Evolutionary conservation across 106 monocot genomes (phyloP), one percentile per base, ranked within the genome.

Genomic region (Allium cepa): DNA sequence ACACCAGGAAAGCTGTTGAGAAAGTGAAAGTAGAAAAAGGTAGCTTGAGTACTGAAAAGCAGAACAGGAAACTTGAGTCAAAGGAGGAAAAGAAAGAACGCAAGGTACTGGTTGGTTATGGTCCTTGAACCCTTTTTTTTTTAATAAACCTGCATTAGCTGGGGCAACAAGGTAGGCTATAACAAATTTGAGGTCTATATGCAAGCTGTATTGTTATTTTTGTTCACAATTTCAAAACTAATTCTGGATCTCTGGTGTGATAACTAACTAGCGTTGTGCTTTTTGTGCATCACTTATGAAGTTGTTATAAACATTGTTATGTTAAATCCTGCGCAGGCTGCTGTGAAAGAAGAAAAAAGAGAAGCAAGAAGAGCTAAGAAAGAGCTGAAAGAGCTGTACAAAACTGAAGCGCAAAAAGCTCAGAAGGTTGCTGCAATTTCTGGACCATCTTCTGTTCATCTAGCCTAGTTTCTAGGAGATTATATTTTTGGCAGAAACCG

Each of bases 31-130:
- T 62, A 75, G 9, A 59, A 63, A 67, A 56, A n/a, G 67, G 10
- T 26, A 7, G 7, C 8, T 56, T 68, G 22, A 63, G 60, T 27
- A 56, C 17, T 53, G 72, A 76, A 9, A 67, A 69, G 71, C 63
- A 46, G 52, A 81, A 67, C 60, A 77, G 70, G 48, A 85, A 70
- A 75, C 80, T 75, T 27, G 89, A 93, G 77, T 85, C 97, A 62
- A 99, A 93, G 79, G 84, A 90, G 58, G 90, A 89, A 79, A 99
- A 99, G 82, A 99, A 93, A 73, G 89, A 87, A 52, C 82, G 97
- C 53, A 99, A 99, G 93, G 97, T 84, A 79, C 69, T 50, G 36
- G 36, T 36, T 36, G 36, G 36, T 36, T 2, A 36, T 5, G 3
- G 36, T 36, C 36, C 1, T 36, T 36, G 36, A 36, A 36, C 36